Base-by-base conservation (phyloP, 2,329 filamentous ascomycete genomes). In the Verticillium isaacii region DNA sequence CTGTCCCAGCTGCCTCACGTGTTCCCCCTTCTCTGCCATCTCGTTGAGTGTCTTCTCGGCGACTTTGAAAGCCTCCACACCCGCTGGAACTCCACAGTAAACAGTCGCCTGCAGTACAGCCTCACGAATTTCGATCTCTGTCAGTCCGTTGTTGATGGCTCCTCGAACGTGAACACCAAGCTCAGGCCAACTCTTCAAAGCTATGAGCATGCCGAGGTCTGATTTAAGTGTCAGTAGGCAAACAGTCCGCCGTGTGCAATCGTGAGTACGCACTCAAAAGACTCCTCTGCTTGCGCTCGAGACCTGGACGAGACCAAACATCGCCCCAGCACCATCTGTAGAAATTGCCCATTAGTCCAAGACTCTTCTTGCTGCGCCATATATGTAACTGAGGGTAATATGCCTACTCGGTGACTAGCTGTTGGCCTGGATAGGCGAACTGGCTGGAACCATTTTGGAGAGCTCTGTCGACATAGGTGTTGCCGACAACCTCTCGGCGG, bases 141-240 rank as follows among this genome's bases (percentile, higher is more conserved):
- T 83, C 11, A 84, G 72, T 0, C 86, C 87, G 66, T 89, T 89
- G 65, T 81, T 85, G 62, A 86, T 73, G 2, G 86, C 87, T 1
- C 86, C 86, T 29, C 85, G 78, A 15, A 86, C 77, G 68, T 89
- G 87, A 2, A 87, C 78, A 0, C 75, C 85, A 56, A 89, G 76
- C 68, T 89, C 87, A 0, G 81, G 79, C 36, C 77, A 77, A 17
- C 82, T 78, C 65, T 87, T 87, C 66, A 88, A 73, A 1, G 84
- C 84, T 71, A 83, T 84, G 56, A 89, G 76, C 81, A 89, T 88
- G 41, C 81, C 85, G 54, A 89, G 83, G 70, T 88, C 69, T 68
- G 5, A 6, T 36, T 36, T 36, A 9, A 4, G 34, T 14, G 61
- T 36, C 9, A 50, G 41, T 23, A 7, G 19, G 41, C 11, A 61